Conservation (phyloP, 75 land plant species). For the Chamaecyparis obtusa region DNA sequence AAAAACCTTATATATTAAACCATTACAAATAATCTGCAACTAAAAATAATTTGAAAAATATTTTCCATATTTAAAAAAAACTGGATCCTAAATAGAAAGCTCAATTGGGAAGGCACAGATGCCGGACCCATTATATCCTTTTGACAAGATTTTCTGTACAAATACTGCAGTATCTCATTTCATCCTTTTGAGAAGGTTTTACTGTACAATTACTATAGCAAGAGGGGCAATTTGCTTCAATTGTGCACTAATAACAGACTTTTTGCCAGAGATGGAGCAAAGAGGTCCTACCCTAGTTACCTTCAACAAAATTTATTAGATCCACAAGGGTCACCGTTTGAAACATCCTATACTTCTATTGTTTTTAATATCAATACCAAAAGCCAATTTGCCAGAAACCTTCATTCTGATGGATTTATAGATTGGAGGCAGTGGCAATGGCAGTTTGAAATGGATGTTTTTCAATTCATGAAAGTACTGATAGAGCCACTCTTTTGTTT, state of each 20-base stretch:
- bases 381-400: neutral
- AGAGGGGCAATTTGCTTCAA: too few relatives aligned
- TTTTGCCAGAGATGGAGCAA: neutral
- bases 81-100: neutral
- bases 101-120: neutral
- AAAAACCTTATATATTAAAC: too few relatives aligned
- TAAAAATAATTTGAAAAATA: too few relatives aligned
- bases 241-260: neutral
- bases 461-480: neutral
- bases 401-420: neutral
- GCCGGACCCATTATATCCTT: neutral
- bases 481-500: neutral
- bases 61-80: too few relatives aligned
- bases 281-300: neutral
- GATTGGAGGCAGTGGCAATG: neutral
- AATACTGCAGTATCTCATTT: neutral
- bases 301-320: too few relatives aligned
- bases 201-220: neutral
- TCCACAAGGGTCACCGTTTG: neutral
- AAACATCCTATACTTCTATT: neutral
- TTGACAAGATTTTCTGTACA: neutral
- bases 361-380: neutral
- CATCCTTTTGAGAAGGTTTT: too few relatives aligned
- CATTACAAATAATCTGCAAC: neutral
- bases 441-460: neutral